A percentile compares a stretch with the other conserved stretches of the same genome.
These are phyloP conservation scores for Zymoseptoria tritici DNA, from an alignment of 2,329 filamentous ascomycete species.

Conservation along the genomic window DNA sequence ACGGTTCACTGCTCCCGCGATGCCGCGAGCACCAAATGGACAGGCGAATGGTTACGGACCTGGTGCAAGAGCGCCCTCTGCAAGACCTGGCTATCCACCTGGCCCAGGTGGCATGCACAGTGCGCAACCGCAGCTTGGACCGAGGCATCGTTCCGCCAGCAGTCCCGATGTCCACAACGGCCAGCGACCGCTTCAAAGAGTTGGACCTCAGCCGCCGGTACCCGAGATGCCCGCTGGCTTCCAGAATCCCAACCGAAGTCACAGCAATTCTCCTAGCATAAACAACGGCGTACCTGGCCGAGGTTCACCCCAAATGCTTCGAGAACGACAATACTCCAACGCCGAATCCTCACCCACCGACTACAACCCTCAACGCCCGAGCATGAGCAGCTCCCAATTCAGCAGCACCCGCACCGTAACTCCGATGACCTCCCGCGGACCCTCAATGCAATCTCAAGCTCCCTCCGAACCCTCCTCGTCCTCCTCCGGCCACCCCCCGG, in stretches of 20 bases:
- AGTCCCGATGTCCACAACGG: conserved; percentile 84
- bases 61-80: conserved; percentile 46
- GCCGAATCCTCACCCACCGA: conserved; percentile 18
- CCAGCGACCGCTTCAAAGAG: conserved; percentile 51
- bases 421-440: conserved; percentile 28
- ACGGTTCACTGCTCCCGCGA: conserved; percentile 81
- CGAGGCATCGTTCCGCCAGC: conserved; percentile 79
- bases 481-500: conserved; percentile 28
- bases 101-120: conserved; percentile 43
- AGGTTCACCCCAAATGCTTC: conserved; percentile 60
- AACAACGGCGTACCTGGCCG: conserved; percentile 54
- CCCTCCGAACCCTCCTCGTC: conserved; percentile 2
- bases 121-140: conserved; percentile 42
- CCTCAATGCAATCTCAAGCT: conserved; percentile 5
- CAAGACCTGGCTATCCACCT: conserved; percentile 62
- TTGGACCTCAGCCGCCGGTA: conserved; percentile 42
- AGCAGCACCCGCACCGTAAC: conserved; percentile 33
- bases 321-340: conserved; percentile 43
- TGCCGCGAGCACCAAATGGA: conserved; percentile 61
- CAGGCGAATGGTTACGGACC: conserved; percentile 56
- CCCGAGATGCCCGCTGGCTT: conserved; percentile 27
- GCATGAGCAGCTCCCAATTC: conserved; percentile 10
- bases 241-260: conserved; percentile 55
- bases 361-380: conserved; percentile 8
- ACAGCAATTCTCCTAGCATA: conserved; percentile 69